Conservation (phyloP, 768 basidiomycete genomes). For the Psilocybe tampanensis region DNA sequence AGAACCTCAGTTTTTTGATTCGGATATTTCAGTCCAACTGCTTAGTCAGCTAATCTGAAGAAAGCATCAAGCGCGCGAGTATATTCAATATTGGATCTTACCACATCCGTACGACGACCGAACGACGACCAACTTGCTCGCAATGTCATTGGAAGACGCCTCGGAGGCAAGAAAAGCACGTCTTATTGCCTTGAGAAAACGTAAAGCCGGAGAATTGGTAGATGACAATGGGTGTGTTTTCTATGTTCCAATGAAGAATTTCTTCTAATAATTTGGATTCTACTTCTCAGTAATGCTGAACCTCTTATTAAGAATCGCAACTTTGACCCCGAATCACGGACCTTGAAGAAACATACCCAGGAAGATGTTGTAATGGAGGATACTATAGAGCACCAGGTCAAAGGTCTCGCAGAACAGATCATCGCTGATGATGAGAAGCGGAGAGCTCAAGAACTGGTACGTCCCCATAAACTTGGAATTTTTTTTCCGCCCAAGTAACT, state of each 20-base stretch:
- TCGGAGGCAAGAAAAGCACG: slow-evolving; percentile 84
- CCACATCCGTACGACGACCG: too few relatives aligned
- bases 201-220: slow-evolving; percentile 59
- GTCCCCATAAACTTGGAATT: slow-evolving; percentile 24
- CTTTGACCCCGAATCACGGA: slow-evolving; percentile 88
- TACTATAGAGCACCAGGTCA: slow-evolving; percentile 85
- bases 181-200: slow-evolving; percentile 72
- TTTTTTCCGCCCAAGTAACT: slow-evolving; percentile 1
- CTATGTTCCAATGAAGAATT: neutral
- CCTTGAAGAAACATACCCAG: slow-evolving; percentile 64
- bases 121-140: neutral
- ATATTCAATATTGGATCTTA: too few relatives aligned
- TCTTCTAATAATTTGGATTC: neutral
- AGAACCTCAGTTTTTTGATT: too few relatives aligned
- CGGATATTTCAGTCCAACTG: slow-evolving; percentile 16
- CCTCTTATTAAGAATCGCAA: slow-evolving; percentile 73
- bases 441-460: slow-evolving; percentile 84
- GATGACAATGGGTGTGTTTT: slow-evolving; percentile 45
- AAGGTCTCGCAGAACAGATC: slow-evolving; percentile 83
- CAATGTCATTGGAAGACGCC: slow-evolving; percentile 68
- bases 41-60: slow-evolving; percentile 19
- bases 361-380: slow-evolving; percentile 68
- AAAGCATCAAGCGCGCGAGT: neutral
- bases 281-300: slow-evolving; percentile 34
- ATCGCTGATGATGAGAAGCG: slow-evolving; percentile 86